phyloP scores from a whole-genome alignment of 176 grass and related monocot species.

The Oryza australiensis region DNA sequence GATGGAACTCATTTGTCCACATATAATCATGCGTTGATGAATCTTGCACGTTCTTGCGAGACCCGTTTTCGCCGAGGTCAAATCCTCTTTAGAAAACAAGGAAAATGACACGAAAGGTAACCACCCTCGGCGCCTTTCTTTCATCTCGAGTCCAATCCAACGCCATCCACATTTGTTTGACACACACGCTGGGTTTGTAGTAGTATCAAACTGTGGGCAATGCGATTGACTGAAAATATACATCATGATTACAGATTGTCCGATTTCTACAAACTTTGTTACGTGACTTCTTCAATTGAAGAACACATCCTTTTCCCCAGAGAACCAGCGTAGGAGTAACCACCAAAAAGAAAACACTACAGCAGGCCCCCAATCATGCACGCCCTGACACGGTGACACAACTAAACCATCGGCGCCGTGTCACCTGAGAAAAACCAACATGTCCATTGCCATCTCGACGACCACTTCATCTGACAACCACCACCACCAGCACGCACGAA shows the following conservation, averaged over 20 bases:
- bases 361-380: neutral
- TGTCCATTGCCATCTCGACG: no score
- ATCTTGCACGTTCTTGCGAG: neutral
- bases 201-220: neutral
- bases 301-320: neutral
- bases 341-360: neutral
- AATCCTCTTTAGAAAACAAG: neutral
- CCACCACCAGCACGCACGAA: neutral
- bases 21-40: no score
- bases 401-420: no score
- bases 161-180: neutral
- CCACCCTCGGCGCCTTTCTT: neutral
- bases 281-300: neutral
- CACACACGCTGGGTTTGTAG: neutral
- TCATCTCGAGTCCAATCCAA: neutral
- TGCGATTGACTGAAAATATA: no score
- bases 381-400: neutral
- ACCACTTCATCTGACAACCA: no score
- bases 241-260: no score
- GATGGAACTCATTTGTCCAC: neutral
- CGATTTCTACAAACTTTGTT: no score
- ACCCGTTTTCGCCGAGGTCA: neutral
- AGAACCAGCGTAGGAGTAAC: neutral
- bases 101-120: neutral
- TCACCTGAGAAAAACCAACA: neutral